Evolutionary conservation across 768 basidiomycete genomes (phyloP).

Genomic region (Trametes villosa): DNA sequence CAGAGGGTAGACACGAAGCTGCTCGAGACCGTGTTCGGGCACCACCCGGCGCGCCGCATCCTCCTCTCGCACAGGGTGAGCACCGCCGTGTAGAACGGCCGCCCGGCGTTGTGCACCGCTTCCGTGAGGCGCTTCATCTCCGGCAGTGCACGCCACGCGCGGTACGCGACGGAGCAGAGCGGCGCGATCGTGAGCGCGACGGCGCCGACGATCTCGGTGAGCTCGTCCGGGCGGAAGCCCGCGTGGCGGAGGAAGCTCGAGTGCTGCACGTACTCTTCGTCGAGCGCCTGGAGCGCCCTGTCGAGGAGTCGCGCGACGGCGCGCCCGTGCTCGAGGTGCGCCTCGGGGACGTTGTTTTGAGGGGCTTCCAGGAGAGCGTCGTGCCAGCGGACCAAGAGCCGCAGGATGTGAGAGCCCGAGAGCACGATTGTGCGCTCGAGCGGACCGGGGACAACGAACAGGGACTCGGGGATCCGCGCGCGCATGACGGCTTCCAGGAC

Average conservation of each 20-base stretch:
- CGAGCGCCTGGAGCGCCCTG: not conserved
- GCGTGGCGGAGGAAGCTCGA: not conserved
- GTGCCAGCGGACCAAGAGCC: not conserved
- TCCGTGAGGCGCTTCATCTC: not conserved
- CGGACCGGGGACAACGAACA: not conserved
- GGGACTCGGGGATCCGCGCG: slow-evolving; percentile 3
- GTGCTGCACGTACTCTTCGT: not conserved
- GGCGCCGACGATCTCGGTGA: not conserved
- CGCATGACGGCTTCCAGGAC: slow-evolving; percentile 4
- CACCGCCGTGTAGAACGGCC: not conserved
- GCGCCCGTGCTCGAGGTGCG: not conserved
- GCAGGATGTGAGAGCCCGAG: not conserved
- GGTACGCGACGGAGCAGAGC: not conserved
- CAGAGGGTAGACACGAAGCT: not conserved
- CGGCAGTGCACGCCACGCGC: not conserved
- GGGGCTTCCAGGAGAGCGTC: not conserved
- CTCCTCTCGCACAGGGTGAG: not conserved
- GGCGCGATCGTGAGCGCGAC: not conserved
- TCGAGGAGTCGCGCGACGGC: not conserved
- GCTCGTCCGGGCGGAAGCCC: not conserved
- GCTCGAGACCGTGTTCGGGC: not conserved
- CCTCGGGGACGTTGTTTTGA: not conserved
- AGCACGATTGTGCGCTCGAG: not conserved
- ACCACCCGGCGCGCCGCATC: slow-evolving; percentile 5
- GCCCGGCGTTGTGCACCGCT: not conserved